Base-by-base conservation (phyloP, 73 alveolate genomes). In the Paramecium caudatum region DNA sequence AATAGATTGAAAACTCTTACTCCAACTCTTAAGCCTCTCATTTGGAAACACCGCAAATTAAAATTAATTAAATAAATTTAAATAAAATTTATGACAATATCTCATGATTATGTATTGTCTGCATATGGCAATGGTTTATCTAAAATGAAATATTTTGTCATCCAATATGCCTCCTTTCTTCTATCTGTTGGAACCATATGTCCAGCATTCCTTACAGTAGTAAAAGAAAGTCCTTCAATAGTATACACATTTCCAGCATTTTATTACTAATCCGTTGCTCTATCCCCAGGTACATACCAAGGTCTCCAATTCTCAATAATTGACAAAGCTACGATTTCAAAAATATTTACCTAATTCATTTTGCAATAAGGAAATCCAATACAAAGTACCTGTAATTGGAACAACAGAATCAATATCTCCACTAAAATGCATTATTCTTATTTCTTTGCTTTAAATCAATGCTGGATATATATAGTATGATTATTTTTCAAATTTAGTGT, bases 161-260 rank as follows among this genome's bases (percentile, higher is more conserved):
- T 92, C 34, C 21, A 61, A 70, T 93, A 93, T 6, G 99, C 98
- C 41, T 63, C 86, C 82, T 49, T 85, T 61, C 98, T 97, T 48
- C 95, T 90, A 92, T 95, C 98, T 90, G 94, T 97, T 32, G 99
- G 99, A 32, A 96, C 99, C 99, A 97, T 97, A 90, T 97, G 99
- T 30, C 99, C 99, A 10, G 99, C 99, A 33, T 91, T 94, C 30
- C 92, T 65, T 25, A 95, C 96, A 39, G 94, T 83, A 21, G 91
- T 90, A 83, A 95, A 93, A 25, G 90, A 65, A 34, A 97, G 83
- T 16, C 98, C 98, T 12, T 34, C 94, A 34, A 55, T 25, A 0
- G 23, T 36, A 21, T 16, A 49, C 4, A 49, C 48, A 45, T 80
- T 37, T 17, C 94, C 94, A 6, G 91, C 94, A 33, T 37, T 63